Base-by-base conservation (phyloP, 129 eudicot species). In the Flaveria robusta region DNA sequence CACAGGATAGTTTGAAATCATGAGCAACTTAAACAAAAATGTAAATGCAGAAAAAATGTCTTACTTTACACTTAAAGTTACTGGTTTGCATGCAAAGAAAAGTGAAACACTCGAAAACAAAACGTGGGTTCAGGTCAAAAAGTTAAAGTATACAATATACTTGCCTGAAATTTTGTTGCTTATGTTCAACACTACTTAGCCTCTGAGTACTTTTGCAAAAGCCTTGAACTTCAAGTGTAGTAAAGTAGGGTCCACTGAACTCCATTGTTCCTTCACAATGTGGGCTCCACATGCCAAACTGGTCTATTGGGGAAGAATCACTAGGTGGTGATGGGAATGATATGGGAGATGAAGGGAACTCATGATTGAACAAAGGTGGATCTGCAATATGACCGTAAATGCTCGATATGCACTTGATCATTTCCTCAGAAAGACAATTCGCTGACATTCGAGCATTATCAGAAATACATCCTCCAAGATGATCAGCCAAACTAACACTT, bases 391-490 rank as follows among this genome's bases (percentile, higher is more conserved):
- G 87, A 66, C 82, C 83, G 76, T 86, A 90, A 14, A 93, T 81
- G 64, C 87, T 69, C 26, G 92, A 75, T 55, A 93, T 84, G 86
- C 92, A 90, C 81, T 75, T 87, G 18, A 93, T 58, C 98, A 93
- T 85, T 75, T 90, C 97, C 91, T 90, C 98, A 3, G 97, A 90
- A 59, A 93, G 68, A 86, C 83, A 59, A 49, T 88, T 93, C 34
- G 97, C 87, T 47, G 96, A 80, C 54, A 82, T 89, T 10, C 31
- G 75, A 67, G 80, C 59, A 20, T 72, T 75, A 65, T 80, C 75
- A 9, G 79, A 74, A 24, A 71, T 45, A 64, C 83, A 64, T 39
- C 83, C 83, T 34, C 85, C 85, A 55, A 79, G 86, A 78, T 82
- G 87, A 42, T 85, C 89, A 6, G 87, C 86, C 62, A 83, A 74